These are phyloP conservation scores for Trametes polyzona DNA, from an alignment of 1,284 basidiomycete species.

Conservation along the genomic window DNA sequence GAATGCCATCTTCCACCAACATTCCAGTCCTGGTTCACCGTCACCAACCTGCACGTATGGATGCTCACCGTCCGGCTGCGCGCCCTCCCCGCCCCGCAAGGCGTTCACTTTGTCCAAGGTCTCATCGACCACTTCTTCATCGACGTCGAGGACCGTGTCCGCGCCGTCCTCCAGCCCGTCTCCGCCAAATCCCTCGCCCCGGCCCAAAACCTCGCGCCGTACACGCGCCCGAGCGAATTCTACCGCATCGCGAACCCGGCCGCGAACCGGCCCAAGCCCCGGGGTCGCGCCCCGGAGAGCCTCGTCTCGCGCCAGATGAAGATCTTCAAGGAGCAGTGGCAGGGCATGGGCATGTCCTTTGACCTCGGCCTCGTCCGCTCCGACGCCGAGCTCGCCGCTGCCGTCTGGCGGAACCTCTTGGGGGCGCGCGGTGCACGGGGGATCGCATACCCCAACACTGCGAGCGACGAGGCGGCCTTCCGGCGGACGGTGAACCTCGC, in stretches of 20 bases:
- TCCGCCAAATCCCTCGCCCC: constrained; percentile 18
- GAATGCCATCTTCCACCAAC: constrained; percentile 90
- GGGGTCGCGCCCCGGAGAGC: constrained; percentile 69
- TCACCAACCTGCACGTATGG: constrained; percentile 94
- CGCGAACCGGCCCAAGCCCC: constrained; percentile 35
- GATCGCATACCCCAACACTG: constrained; percentile 53
- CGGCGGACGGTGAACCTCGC: constrained; percentile 69
- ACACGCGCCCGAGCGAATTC: constrained; percentile 48
- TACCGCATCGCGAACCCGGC: constrained; percentile 49
- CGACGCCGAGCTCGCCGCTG: constrained; percentile 84
- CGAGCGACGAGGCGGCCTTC: constrained; percentile 39
- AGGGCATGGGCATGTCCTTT: constrained; percentile 80
- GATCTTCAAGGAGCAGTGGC: constrained; percentile 91
- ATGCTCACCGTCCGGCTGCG: constrained; percentile 89
- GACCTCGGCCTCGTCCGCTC: constrained; percentile 79
- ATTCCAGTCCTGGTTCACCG: constrained; percentile 97
- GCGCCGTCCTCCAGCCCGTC: constrained; percentile 74
- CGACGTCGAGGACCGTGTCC: constrained; percentile 91
- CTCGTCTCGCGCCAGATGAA: constrained; percentile 92
- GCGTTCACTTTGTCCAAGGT: constrained; percentile 73
- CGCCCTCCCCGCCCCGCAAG: constrained; percentile 73
- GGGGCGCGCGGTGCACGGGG: constrained; percentile 76
- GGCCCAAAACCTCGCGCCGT: constrained; percentile 32
- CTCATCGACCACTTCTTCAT: constrained; percentile 96
- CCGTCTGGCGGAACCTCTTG: constrained; percentile 93